Base-by-base conservation (phyloP, 768 basidiomycete genomes). In the Tylopilus sp. region DNA sequence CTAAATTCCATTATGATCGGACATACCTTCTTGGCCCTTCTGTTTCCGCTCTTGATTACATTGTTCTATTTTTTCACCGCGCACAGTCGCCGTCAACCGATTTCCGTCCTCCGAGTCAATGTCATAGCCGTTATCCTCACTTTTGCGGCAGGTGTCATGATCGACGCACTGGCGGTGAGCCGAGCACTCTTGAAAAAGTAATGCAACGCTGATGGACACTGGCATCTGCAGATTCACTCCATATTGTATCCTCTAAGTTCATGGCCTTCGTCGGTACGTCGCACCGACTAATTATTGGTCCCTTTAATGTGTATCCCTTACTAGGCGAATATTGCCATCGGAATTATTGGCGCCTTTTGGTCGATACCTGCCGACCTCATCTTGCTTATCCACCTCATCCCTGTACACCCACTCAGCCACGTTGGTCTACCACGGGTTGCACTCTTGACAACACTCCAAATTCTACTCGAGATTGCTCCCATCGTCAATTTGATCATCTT, bases 21-120 rank as follows among this genome's bases (percentile, higher is more conserved):
- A 1, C 66, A 70, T 34, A 63, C 67, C 0, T 68, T 72, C 48
- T 48, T 66, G 28, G 58, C 64, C 3, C 59, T 72, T 11, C 66
- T 71, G 6, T 17, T 69, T 2, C 65, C 68, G 28, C 69, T 69
- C 52, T 42, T 69, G 10, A 53, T 64, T 10, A 69, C 69, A 16
- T 30, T 69, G 30, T 64, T 69, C 51, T 67, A 67, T 48, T 69
- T 61, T 25, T 71, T 69, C 10, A 69, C 60, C 4, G 52, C 59
- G 0, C 51, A 56, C n/a, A n/a, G 64, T 22, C 63, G 68, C n/a
- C 37, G 57, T 4, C 58, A 58, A 11, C 61, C 67, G 1, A 67
- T 69, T 28, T 69, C 69, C 43, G 57, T 67, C n/a, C 64, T 69
- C 41, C n/a, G n/a, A n/a, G n/a, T n/a, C n/a, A 71, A 69, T 28